Conservation (phyloP, 345 rosid genomes). For the Triadica sebifera region DNA sequence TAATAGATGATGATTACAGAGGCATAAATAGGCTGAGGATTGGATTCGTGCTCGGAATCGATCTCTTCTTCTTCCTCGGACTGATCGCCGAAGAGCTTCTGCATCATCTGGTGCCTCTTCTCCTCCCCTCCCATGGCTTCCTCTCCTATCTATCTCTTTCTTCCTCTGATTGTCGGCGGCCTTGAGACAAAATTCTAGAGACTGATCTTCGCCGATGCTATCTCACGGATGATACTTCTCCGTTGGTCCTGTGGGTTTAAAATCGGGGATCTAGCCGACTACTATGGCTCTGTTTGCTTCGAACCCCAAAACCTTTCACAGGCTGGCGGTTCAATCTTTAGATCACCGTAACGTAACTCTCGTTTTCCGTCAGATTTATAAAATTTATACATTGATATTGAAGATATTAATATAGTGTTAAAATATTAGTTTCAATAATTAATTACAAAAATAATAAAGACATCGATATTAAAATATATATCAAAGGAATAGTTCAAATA, state of each 20-base stretch:
- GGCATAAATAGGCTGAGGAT: constrained; percentile 76
- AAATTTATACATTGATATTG: no score
- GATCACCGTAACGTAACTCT: no score
- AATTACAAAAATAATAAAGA: no score
- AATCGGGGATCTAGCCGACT: background rate
- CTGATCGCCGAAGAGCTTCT: constrained; percentile 89
- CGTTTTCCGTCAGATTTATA: no score
- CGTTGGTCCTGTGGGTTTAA: background rate
- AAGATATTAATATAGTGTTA: no score
- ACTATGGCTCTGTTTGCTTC: background rate
- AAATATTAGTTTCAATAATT: no score
- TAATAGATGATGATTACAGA: constrained; percentile 46
- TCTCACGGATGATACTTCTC: background rate
- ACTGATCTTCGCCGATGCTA: background rate
- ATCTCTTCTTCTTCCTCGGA: constrained; percentile 91
- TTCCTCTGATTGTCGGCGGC: background rate
- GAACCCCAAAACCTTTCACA: constrained; percentile 1
- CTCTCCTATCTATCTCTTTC: no score
- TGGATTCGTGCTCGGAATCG: constrained; percentile 96
- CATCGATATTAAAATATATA: no score
- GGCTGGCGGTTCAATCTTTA: no score
- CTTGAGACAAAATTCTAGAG: background rate
- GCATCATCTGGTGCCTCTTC: constrained; percentile 96
- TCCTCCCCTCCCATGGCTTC: no score
- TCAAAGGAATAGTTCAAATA: no score